These are phyloP conservation scores for Phaeosphaeriaceae sp. DNA, from an alignment of 2,329 filamentous ascomycete genomes.

Conservation along the genomic window DNA sequence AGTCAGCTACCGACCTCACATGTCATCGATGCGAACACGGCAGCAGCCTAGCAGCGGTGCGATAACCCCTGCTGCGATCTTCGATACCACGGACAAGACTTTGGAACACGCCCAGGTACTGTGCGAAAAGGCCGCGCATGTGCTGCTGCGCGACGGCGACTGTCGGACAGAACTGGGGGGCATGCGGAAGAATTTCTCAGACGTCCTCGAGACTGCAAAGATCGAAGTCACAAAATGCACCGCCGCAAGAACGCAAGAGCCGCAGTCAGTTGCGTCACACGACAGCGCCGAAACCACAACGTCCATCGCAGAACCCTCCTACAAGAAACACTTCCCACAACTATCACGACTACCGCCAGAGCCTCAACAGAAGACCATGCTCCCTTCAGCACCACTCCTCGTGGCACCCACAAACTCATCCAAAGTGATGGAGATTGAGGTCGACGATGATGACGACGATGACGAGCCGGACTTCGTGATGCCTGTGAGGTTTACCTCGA, in stretches of 20 bases:
- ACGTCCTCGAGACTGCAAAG: conserved; percentile 67
- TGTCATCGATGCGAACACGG: conserved; percentile 42
- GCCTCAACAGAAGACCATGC: conserved; percentile 13
- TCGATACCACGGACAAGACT: conserved; percentile 76
- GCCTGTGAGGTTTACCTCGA: conserved; percentile 46
- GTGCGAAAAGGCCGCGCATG: conserved; percentile 86
- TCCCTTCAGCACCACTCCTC: conserved; percentile 9
- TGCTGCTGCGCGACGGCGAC: conserved; percentile 86
- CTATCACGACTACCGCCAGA: conserved; percentile 12
- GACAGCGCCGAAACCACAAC: conserved; percentile 26
- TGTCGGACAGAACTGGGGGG: conserved; percentile 78
- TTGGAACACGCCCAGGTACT: conserved; percentile 81
- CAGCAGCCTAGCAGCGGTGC: conserved; percentile 17
- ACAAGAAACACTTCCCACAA: conserved; percentile 23
- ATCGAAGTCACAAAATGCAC: conserved; percentile 41
- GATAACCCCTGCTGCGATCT: conserved; percentile 32
- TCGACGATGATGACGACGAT: conserved; percentile 45
- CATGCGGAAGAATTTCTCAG: conserved; percentile 69
- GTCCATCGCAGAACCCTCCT: conserved; percentile 19
- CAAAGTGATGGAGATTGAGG: conserved; percentile 43
- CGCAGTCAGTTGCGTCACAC: conserved; percentile 17
- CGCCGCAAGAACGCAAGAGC: conserved; percentile 21
- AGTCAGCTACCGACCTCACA: conserved; percentile 45
- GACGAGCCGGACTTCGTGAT: conserved; percentile 44
- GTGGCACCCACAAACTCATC: conserved; percentile 8